These are phyloP conservation scores for Amanita pseudoporphyria DNA, from an alignment of 768 basidiomycete species.

Conservation along the genomic window DNA sequence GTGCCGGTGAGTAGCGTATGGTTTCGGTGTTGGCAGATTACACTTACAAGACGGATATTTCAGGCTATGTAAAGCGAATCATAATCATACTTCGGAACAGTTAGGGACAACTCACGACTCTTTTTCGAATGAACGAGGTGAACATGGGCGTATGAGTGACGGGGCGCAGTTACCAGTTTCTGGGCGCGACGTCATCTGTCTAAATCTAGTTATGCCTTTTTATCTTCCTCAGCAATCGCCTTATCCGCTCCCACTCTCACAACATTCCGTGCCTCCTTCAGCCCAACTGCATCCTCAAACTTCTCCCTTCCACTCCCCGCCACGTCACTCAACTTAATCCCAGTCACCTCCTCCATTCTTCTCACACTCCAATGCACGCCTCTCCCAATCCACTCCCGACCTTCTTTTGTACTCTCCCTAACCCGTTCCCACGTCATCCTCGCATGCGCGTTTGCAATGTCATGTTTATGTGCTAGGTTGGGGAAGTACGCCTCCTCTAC, in stretches of 20 bases:
- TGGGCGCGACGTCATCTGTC: background rate
- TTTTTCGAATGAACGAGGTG: conserved; percentile 5
- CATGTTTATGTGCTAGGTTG: conserved; percentile 56
- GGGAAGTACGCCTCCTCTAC: conserved; percentile 72
- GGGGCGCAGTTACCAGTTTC: too few relatives aligned
- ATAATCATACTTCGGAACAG: background rate
- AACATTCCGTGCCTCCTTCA: conserved; percentile 16
- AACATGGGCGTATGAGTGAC: background rate
- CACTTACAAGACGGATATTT: conserved; percentile 2
- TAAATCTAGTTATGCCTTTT: too few relatives aligned
- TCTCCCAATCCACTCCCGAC: conserved; percentile 31
- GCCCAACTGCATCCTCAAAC: too few relatives aligned
- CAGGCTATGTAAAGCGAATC: background rate
- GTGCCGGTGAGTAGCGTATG: background rate
- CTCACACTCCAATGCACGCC: conserved; percentile 40
- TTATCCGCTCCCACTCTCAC: conserved; percentile 19
- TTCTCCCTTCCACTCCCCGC: conserved; percentile 33
- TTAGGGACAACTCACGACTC: conserved; percentile 4
- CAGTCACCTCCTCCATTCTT: conserved; percentile 58
- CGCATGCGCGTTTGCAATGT: conserved; percentile 49
- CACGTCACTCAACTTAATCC: conserved; percentile 57
- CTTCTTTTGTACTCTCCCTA: conserved; percentile 39
- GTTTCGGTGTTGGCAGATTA: background rate
- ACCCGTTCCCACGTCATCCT: conserved; percentile 49
- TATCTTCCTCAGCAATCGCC: too few relatives aligned